phyloP scores from a whole-genome alignment of 805 yeast species.

The Yarrowia porcina region DNA sequence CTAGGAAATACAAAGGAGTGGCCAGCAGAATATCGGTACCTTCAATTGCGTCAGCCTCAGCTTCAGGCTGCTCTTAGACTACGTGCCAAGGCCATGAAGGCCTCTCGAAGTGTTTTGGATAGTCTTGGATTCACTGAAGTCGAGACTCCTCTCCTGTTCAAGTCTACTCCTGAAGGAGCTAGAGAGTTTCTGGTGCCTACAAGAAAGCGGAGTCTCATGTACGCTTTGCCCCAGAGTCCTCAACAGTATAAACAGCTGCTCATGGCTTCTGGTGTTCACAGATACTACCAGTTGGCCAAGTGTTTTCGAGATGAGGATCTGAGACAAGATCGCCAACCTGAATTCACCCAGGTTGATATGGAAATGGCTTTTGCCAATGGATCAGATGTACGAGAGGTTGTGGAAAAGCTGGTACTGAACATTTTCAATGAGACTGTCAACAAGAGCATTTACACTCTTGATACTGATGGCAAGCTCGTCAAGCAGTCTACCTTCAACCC shows the following conservation, averaged over 20 bases:
- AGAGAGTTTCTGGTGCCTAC: slow-evolving; percentile 94
- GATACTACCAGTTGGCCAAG: slow-evolving; percentile 85
- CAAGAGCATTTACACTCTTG: slow-evolving; percentile 37
- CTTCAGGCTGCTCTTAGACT: slow-evolving; percentile 34
- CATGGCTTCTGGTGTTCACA: slow-evolving; percentile 88
- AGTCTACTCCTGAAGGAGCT: slow-evolving; percentile 98
- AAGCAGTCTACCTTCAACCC: slow-evolving; percentile 23
- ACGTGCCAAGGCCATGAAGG: slow-evolving; percentile 40
- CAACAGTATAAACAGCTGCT: slow-evolving; percentile 94
- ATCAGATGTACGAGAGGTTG: slow-evolving; percentile 61
- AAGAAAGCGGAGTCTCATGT: slow-evolving; percentile 56
- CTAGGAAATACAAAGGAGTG: slow-evolving; percentile 55
- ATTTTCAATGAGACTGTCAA: slow-evolving; percentile 54
- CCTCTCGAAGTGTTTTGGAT: slow-evolving; percentile 42
- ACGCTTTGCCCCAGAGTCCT: slow-evolving; percentile 96
- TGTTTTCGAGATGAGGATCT: slow-evolving; percentile 97
- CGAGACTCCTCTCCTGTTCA: slow-evolving; percentile 90
- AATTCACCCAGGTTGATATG: slow-evolving; percentile 93
- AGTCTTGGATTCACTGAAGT: slow-evolving; percentile 63
- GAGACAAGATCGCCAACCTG: slow-evolving; percentile 94
- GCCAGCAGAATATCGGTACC: slow-evolving; percentile 77
- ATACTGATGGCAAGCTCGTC: not conserved
- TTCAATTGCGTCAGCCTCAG: slow-evolving; percentile 61
- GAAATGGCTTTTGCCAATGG: slow-evolving; percentile 83
- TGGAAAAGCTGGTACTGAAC: slow-evolving; percentile 53